phyloP scores from a whole-genome alignment of 2,329 filamentous ascomycete genomes.

The Parafenestella ontariensis region DNA sequence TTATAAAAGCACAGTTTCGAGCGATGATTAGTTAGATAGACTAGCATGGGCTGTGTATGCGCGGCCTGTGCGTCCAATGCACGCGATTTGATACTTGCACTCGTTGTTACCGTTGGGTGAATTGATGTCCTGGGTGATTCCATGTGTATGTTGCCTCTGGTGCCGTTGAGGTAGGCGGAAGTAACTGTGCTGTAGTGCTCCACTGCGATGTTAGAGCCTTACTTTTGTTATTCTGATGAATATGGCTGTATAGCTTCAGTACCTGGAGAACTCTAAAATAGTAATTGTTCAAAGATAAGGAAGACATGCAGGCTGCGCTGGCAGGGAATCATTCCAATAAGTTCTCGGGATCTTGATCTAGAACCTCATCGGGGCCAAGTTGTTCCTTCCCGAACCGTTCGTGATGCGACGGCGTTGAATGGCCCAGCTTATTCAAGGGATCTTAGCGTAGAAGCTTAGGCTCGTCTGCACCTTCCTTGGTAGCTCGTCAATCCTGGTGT shows the following conservation, averaged over 20 bases:
- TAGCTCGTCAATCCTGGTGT: neutral
- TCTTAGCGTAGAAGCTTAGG: slow-evolving; percentile 11
- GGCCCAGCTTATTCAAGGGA: slow-evolving; percentile 7
- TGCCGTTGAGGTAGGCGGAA: neutral
- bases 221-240: too few relatives aligned
- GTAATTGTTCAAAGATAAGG: too few relatives aligned
- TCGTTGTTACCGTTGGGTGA: too few relatives aligned
- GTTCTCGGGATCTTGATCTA: neutral
- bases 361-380: neutral
- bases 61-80: slow-evolving; percentile 33
- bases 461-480: neutral
- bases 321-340: too few relatives aligned
- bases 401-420: neutral
- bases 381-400: neutral
- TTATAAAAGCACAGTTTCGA: slow-evolving; percentile 46
- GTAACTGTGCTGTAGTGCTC: neutral
- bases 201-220: too few relatives aligned
- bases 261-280: too few relatives aligned
- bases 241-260: too few relatives aligned
- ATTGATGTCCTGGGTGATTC: too few relatives aligned
- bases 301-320: too few relatives aligned
- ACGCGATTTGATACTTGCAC: slow-evolving; percentile 30
- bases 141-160: too few relatives aligned
- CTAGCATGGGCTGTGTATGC: slow-evolving; percentile 30
- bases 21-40: slow-evolving; percentile 46